Evolutionary conservation across 768 basidiomycete genomes (phyloP), one percentile per base, ranked within the genome.

Genomic region (Pulveroboletus sp.): DNA sequence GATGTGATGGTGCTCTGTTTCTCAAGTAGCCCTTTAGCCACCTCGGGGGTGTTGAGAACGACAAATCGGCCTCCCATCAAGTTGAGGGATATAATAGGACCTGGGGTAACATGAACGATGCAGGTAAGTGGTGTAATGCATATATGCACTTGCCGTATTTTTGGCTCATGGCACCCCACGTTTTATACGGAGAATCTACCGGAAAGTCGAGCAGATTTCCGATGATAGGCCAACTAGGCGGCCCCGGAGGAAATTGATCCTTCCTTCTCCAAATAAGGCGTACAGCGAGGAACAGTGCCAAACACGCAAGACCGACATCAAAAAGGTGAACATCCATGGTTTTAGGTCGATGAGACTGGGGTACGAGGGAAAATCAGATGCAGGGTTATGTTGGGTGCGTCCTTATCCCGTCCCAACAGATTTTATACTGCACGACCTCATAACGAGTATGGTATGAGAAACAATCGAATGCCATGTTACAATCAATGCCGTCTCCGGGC

Each of bases 41-140:
- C 71, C 52, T 75, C 66, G 51, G 71, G 47, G 57, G 71, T 71
- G 61, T 76, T 80, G 39, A 83, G 63, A 50, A 82, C 67, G 40
- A 83, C 52, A 60, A 78, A 71, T 5, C 68, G 69, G 39, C 72
- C 71, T 31, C 75, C 71, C 43, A 80, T 63, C 33, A 77, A 52
- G 24, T 33, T 38, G 33, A 57, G 2, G 11, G 31, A 32, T 12
- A 32, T 32, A 5, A 33, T 33, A 33, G 11, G 12, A 12, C 32
- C 32, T 33, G 21, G 42, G 1, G 57, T 41, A 74, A 52, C 2
- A 31, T 50, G 4, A 48, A 10, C 11, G 10, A 46, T 2, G 15
- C 2, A 6, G 5, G 3, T 15, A 33, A n/a, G 47, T 46, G 9
- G 24, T 17, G 26, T 49, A 39, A 30, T 17, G 39, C 10, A n/a